phyloP scores from a whole-genome alignment of 1,139 yeast species.

The Candida sanyaensis region DNA sequence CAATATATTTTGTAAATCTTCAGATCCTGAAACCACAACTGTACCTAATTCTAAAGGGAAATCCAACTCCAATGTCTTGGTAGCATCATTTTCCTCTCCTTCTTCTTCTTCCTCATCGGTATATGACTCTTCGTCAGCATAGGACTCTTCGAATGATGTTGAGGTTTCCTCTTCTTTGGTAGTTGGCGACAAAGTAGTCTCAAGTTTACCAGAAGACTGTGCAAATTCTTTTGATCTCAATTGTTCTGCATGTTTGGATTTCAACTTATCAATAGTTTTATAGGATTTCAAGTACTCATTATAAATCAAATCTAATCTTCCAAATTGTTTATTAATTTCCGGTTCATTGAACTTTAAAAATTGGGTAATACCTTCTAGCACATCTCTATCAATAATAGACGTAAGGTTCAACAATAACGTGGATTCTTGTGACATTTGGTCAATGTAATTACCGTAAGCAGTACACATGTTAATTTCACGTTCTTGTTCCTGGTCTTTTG shows the following conservation, averaged over 20 bases:
- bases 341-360: constrained; percentile 44
- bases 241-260: constrained; percentile 33
- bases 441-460: constrained; percentile 15
- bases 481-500: neutral
- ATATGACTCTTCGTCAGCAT: constrained; percentile 10
- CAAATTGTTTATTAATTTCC: constrained; percentile 25
- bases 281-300: constrained; percentile 29
- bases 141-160: constrained; percentile 8
- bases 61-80: constrained; percentile 8
- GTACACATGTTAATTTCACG: constrained; percentile 14
- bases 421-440: constrained; percentile 26
- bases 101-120: constrained; percentile 3
- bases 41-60: constrained; percentile 41
- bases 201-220: constrained; percentile 9
- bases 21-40: constrained; percentile 18
- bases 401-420: constrained; percentile 29
- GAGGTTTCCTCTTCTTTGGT: constrained; percentile 5
- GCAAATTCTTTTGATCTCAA: constrained; percentile 32
- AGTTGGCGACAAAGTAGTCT: neutral
- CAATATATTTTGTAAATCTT: constrained; percentile 26
- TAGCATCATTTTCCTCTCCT: neutral
- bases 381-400: constrained; percentile 36
- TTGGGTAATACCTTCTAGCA: constrained; percentile 35
- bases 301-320: constrained; percentile 26
- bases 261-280: constrained; percentile 30